Conservation (phyloP, 768 basidiomycete species). For the Lyophyllum decastes region DNA sequence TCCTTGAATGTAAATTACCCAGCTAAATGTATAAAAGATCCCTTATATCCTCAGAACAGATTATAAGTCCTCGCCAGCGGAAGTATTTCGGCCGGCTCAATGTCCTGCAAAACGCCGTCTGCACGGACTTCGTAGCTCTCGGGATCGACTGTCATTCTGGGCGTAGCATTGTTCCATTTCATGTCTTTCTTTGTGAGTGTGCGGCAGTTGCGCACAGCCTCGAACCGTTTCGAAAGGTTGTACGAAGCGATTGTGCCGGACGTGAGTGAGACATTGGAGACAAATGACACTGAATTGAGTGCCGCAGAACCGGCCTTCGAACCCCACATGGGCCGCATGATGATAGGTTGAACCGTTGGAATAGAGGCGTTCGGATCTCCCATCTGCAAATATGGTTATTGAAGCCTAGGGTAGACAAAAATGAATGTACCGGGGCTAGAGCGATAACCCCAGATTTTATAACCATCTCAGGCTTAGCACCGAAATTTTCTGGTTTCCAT, state of each 20-base stretch:
- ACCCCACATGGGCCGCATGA: conserved; percentile 94
- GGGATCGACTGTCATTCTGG: conserved; percentile 87
- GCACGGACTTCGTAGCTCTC: conserved; percentile 89
- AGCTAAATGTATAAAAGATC: not conserved
- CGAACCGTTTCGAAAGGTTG: conserved; percentile 66
- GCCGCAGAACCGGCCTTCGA: conserved; percentile 75
- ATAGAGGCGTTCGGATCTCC: conserved; percentile 97
- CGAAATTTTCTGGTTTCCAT: conserved; percentile 95
- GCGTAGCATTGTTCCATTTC: conserved; percentile 88
- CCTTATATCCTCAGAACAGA: conserved; percentile 57
- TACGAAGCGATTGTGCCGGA: conserved; percentile 64
- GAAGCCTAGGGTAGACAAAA: not conserved
- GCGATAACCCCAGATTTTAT: conserved; percentile 94
- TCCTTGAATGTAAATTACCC: not conserved
- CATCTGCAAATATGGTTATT: conserved; percentile 53
- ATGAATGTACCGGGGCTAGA: conserved; percentile 72
- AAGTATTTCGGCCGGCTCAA: conserved; percentile 69
- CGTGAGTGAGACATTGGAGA: conserved; percentile 71
- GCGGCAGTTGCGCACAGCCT: conserved; percentile 78
- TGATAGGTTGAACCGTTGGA: conserved; percentile 90
- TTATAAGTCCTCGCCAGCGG: conserved; percentile 78
- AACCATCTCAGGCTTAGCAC: conserved; percentile 90
- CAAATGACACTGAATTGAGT: conserved; percentile 84
- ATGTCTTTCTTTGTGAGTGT: conserved; percentile 82
- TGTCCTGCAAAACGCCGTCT: conserved; percentile 75